Evolutionary conservation across 352 stramenopile species (phyloP).

Genomic region (Globisporangium paroecandrum): DNA sequence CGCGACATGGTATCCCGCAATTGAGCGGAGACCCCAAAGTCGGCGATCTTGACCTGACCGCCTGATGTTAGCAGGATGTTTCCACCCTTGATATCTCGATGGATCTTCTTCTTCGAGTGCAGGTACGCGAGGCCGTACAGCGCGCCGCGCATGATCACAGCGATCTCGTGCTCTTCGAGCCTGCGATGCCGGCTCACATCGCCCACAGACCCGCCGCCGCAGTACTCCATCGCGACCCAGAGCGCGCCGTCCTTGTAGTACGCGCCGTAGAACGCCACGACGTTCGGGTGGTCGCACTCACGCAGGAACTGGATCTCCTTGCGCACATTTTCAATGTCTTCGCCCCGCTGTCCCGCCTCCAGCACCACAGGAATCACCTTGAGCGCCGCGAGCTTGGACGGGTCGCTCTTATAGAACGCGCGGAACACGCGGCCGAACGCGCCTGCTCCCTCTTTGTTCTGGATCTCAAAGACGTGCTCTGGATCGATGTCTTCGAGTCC

Average conservation of each 20-base stretch:
- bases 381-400: conserved; percentile 40
- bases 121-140: conserved; percentile 69
- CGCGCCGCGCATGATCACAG: conserved; percentile 73
- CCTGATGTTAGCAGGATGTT: conserved; percentile 76
- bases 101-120: conserved; percentile 83
- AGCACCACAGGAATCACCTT: conserved; percentile 74
- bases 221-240: conserved; percentile 90
- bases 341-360: conserved; percentile 53
- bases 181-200: conserved; percentile 52
- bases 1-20: conserved; percentile 53
- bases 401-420: conserved; percentile 48
- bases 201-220: conserved; percentile 74
- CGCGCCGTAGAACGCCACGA: conserved; percentile 70
- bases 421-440: conserved; percentile 71
- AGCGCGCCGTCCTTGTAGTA: conserved; percentile 84
- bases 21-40: conserved; percentile 85
- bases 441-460: conserved; percentile 65
- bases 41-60: conserved; percentile 74
- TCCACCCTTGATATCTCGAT: conserved; percentile 79
- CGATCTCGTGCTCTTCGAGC: conserved; percentile 69
- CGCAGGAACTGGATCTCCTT: conserved; percentile 71
- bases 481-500: conserved; percentile 58
- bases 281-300: conserved; percentile 71
- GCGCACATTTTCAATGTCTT: conserved; percentile 69
- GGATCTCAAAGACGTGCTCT: conserved; percentile 67